Conservation (phyloP, 2,329 filamentous ascomycete species). For the Lecanicillium sp. region DNA sequence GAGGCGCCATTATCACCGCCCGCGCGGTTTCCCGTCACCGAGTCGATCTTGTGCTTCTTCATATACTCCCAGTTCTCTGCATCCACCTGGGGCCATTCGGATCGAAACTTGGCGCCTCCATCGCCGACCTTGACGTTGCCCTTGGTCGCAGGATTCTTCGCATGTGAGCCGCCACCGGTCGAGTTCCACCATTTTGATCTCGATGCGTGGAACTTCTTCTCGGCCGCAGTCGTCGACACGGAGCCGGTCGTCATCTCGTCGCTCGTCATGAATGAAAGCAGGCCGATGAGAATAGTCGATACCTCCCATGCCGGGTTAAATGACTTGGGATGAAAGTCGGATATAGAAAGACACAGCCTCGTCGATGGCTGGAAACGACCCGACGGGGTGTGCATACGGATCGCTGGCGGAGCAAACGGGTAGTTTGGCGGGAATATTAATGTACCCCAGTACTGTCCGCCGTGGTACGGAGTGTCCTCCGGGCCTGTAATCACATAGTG, state of each 20-base stretch:
- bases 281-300: conserved; percentile 87
- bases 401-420: conserved; percentile 92
- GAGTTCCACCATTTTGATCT: conserved; percentile 94
- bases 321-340: conserved; percentile 94
- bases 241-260: conserved; percentile 98
- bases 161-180: conserved; percentile 75
- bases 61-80: conserved; percentile 91
- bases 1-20: conserved; percentile 44
- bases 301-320: conserved; percentile 99
- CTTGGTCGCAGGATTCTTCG: conserved; percentile 50
- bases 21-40: conserved; percentile 59
- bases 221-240: conserved; percentile 67
- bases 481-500: conserved; percentile 95
- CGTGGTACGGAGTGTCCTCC: conserved; percentile 86
- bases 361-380: conserved; percentile 93
- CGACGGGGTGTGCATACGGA: conserved; percentile 97
- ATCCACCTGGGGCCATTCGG: conserved; percentile 87
- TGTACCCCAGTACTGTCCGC: conserved; percentile 97
- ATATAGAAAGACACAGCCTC: conserved; percentile 89
- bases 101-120: conserved; percentile 81
- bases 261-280: conserved; percentile 95
- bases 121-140: conserved; percentile 89
- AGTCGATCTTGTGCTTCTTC: conserved; percentile 72
- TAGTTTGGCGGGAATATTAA: conserved; percentile 94
- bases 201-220: conserved; percentile 71